These are phyloP conservation scores for Geotrichum phurueaensis DNA, from an alignment of 1,139 yeast species.

Conservation along the genomic window DNA sequence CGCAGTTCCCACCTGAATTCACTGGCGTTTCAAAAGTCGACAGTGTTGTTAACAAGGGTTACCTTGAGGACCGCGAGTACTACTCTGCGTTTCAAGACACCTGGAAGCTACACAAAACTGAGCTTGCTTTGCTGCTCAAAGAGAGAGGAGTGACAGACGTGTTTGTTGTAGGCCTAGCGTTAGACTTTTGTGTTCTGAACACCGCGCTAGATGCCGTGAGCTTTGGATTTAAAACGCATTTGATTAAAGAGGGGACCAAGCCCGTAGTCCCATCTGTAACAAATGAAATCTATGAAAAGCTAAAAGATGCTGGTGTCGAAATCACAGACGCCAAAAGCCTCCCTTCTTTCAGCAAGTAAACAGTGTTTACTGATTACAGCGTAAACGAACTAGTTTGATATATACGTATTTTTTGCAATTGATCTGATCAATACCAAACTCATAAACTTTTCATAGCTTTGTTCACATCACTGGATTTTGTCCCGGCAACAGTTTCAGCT, in stretches of 20 bases:
- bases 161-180: conserved; percentile 74
- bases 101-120: conserved; percentile 70
- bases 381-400: no score
- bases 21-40: conserved; percentile 22
- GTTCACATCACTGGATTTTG: background rate
- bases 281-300: conserved; percentile 4
- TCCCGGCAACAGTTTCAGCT: background rate
- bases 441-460: background rate
- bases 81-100: conserved; percentile 84
- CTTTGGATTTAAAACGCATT: conserved; percentile 57
- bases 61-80: conserved; percentile 65
- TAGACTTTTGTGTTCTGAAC: conserved; percentile 75
- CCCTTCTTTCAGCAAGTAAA: background rate
- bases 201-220: conserved; percentile 65
- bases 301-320: conserved; percentile 12
- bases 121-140: conserved; percentile 46
- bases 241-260: conserved; percentile 49
- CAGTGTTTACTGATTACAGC: no score
- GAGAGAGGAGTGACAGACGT: conserved; percentile 51
- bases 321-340: background rate
- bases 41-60: conserved; percentile 59
- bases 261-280: conserved; percentile 41
- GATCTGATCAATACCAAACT: no score
- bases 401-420: no score
- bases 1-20: conserved; percentile 53